These are phyloP conservation scores for Chaetoscypha palmicola DNA, from an alignment of 2,329 filamentous ascomycete genomes.

Conservation along the genomic window DNA sequence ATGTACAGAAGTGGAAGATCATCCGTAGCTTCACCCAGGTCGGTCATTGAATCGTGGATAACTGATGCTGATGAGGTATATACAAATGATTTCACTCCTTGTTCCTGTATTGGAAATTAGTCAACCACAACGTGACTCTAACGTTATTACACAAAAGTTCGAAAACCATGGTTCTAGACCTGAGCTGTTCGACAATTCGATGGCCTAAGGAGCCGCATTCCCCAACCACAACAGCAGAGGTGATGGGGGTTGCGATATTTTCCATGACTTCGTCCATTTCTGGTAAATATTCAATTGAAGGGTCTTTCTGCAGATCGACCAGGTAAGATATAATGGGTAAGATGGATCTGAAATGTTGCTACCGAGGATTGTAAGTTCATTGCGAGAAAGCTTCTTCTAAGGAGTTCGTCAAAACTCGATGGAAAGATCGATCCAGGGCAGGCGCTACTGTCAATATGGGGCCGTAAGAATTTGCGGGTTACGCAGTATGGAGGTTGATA, in stretches of 20 bases:
- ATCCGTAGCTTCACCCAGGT: conserved; percentile 42
- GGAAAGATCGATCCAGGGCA: no score
- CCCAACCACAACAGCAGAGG: conserved; percentile 62
- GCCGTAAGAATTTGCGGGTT: no score
- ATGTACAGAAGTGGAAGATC: conserved; percentile 15
- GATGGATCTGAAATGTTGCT: no score
- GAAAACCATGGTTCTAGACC: conserved; percentile 47
- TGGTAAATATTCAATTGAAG: no score
- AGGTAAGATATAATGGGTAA: no score
- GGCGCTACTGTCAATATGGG: no score
- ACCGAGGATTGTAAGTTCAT: no score
- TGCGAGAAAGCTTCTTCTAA: no score
- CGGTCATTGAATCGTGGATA: conserved; percentile 37
- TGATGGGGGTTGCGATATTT: not conserved
- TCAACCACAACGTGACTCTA: not conserved
- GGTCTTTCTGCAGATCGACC: no score
- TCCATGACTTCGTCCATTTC: no score
- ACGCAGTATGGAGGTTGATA: no score
- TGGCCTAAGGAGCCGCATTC: conserved; percentile 80
- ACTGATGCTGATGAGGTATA: conserved; percentile 46
- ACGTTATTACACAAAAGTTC: conserved; percentile 42
- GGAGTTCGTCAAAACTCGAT: no score
- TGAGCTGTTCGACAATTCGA: conserved; percentile 67
- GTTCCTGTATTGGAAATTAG: conserved; percentile 29
- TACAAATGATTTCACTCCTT: conserved; percentile 44